Evolutionary conservation across 495 filamentous ascomycete genomes (phyloP), one percentile per base, ranked within the genome.

Genomic region (Penicillium paxilli): DNA sequence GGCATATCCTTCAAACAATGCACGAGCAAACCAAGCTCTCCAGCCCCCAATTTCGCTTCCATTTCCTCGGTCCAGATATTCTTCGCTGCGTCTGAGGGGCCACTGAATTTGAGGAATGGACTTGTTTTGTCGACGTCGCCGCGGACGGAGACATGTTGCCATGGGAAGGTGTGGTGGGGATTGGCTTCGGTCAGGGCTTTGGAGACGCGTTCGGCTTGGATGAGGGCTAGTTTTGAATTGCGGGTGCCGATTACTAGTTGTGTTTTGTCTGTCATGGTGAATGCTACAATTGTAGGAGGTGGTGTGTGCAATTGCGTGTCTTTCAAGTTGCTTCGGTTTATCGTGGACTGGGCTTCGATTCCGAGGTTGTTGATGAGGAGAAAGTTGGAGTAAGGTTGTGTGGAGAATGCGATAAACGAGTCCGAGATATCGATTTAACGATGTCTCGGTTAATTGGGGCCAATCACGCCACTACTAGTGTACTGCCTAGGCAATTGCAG

Each of bases 51-150:
- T 30, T 54, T 54, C 6, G 51, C 23, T 26, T 54, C 51, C 51
- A 54, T 41, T 24, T 47, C 51, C 23, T 54, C 51, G 17, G 51
- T 48, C 51, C 51, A 54, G 12, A 54, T 54, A 16, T 54, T 54
- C 20, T 47, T 54, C 8, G 44, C 51, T 14, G 51, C 55, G 22
- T 58, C 55, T 2, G 55, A 58, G n/a, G 55, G 55, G 3, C 50
- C 57, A 2, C 57, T 51, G 38, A 59, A 59, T 45, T 55, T 59
- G 76, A 19, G 87, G 76, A 26, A 85, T 88, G 19, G 71, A 70
- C 68, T 91, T 84, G 78, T 94, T 86, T 69, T 83, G 84, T 79
- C 95, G 88, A 53, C 90, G 89, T 44, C 71, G 58, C 38, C 80
- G 52, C 38, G 46, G 44, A 54, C 51, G 5, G 51, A 54, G 32